These are phyloP conservation scores for Talaromyces pinophilus DNA, from an alignment of 2,329 filamentous ascomycete species.

Conservation along the genomic window DNA sequence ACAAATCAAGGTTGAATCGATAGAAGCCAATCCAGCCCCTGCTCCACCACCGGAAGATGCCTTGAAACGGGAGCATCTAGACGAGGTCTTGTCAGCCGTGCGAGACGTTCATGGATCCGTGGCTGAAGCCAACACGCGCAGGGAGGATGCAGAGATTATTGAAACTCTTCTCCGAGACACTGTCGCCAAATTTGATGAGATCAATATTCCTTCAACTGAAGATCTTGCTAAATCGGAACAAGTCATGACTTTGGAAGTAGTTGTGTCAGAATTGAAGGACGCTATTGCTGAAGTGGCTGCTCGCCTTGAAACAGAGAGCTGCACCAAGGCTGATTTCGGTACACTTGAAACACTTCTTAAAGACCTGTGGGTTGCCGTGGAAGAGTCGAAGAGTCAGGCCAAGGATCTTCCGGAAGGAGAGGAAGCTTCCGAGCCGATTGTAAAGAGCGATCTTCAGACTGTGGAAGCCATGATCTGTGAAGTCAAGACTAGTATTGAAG, in stretches of 20 bases:
- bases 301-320: constrained; percentile 66
- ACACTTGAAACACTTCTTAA: constrained; percentile 75
- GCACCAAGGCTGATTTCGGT: constrained; percentile 76
- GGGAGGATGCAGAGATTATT: constrained; percentile 86
- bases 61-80: constrained; percentile 50
- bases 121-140: constrained; percentile 57
- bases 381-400: constrained; percentile 62
- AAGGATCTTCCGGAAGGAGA: constrained; percentile 45
- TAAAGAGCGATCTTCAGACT: constrained; percentile 79
- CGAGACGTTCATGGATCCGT: constrained; percentile 61
- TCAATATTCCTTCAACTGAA: constrained; percentile 64
- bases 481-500: constrained; percentile 75
- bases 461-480: constrained; percentile 82
- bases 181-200: constrained; percentile 82
- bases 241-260: constrained; percentile 62
- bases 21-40: constrained; percentile 56
- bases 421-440: constrained; percentile 62
- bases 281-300: constrained; percentile 66
- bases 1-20: constrained; percentile 77
- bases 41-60: constrained; percentile 43
- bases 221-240: constrained; percentile 66
- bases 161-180: constrained; percentile 88
- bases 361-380: constrained; percentile 72
- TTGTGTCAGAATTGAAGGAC: constrained; percentile 75
- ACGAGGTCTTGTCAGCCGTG: constrained; percentile 49